Percentiles rank a stretch among this genome's conserved stretches.
Evolutionary conservation across 371 early-diverging fungal species (phyloP).

Genomic region (Lichtheimia ornata): DNA sequence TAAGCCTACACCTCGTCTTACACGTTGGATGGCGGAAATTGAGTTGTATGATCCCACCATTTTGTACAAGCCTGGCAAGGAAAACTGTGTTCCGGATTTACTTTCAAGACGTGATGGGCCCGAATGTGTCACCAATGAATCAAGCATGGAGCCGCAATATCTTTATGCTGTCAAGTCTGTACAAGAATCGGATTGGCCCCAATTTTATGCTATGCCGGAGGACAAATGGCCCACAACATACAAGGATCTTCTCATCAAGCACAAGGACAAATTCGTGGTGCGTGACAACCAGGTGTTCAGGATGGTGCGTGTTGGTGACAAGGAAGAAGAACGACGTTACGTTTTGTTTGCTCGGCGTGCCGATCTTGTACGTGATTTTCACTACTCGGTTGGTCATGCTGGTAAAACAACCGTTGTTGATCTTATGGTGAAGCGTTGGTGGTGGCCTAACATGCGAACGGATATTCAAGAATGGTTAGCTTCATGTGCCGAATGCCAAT

Average conservation of each 20-base stretch:
- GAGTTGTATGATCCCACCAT: constrained; percentile 23
- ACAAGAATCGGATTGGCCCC: neutral
- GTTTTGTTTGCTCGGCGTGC: constrained; percentile 8
- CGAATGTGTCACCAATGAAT: neutral
- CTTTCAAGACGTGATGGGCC: constrained; percentile 17
- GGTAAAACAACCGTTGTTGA: constrained; percentile 15
- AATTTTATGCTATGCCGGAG: neutral
- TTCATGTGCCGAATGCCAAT: constrained; percentile 28
- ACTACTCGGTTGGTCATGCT: constrained; percentile 27
- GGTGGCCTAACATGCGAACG: constrained; percentile 39
- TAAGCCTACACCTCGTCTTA: neutral
- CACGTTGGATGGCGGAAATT: constrained; percentile 19
- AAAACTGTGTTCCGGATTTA: constrained; percentile 21
- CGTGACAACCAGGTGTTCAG: no score
- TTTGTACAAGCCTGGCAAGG: constrained; percentile 27
- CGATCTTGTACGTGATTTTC: constrained; percentile 16
- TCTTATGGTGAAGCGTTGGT: constrained; percentile 16
- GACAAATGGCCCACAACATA: neutral
- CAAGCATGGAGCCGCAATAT: constrained; percentile 7
- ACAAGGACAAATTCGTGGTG: no score
- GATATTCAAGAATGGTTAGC: constrained; percentile 14
- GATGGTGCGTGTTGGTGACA: neutral
- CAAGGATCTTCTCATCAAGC: neutral
- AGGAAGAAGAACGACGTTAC: constrained; percentile 5
- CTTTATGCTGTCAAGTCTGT: constrained; percentile 9